Conservation (phyloP, 768 basidiomycete species). For the Termitomyces titanicus region DNA sequence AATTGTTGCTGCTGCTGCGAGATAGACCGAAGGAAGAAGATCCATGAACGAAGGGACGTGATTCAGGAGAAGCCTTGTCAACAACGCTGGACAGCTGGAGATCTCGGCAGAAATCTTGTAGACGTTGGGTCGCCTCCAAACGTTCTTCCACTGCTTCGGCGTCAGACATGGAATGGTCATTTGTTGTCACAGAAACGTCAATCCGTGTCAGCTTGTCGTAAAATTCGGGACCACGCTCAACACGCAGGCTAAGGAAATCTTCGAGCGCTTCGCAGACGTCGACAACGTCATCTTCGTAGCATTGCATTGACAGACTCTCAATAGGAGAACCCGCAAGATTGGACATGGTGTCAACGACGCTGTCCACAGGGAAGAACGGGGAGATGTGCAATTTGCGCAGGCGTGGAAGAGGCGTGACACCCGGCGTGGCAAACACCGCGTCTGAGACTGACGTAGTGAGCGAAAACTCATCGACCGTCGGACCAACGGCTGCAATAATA, state of each 20-base stretch:
- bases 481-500: conserved; percentile 58
- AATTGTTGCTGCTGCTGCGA: not conserved
- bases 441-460: conserved; percentile 45
- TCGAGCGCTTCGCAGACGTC: conserved; percentile 56
- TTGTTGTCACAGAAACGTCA: conserved; percentile 43
- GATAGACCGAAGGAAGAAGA: conserved; percentile 7
- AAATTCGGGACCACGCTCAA: conserved; percentile 45
- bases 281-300: conserved; percentile 61
- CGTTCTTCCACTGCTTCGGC: conserved; percentile 37
- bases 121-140: conserved; percentile 34
- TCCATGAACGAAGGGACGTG: conserved; percentile 2
- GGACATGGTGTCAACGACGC: conserved; percentile 54
- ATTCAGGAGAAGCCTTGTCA: conserved; percentile 18
- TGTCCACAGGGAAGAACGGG: conserved; percentile 59
- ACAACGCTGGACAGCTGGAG: conserved; percentile 38
- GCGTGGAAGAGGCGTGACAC: conserved; percentile 41
- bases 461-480: conserved; percentile 51
- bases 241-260: conserved; percentile 51
- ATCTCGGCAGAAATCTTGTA: conserved; percentile 49
- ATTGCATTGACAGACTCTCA: conserved; percentile 52
- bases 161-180: conserved; percentile 24
- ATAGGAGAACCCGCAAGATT: conserved; percentile 59
- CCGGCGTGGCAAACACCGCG: conserved; percentile 38
- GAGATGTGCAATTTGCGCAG: conserved; percentile 57
- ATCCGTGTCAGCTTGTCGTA: conserved; percentile 47